Conservation (phyloP, 768 basidiomycete species). For the Dentipellis sp. region DNA sequence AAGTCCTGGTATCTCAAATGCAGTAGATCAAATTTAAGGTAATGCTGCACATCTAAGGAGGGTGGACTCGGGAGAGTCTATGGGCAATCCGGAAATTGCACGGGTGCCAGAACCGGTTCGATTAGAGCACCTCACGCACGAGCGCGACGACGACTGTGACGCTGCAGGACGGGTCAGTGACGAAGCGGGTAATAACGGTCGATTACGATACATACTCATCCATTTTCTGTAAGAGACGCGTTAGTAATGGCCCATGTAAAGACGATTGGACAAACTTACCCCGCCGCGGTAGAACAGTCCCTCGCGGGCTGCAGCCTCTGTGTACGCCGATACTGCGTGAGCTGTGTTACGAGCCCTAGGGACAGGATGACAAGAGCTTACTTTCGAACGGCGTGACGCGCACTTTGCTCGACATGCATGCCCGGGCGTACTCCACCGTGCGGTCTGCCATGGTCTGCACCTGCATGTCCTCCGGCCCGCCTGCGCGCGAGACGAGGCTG, state of each 20-base stretch:
- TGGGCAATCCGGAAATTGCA: no score
- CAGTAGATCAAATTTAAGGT: constrained; percentile 1
- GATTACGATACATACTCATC: constrained; percentile 57
- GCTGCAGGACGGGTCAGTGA: constrained; percentile 26
- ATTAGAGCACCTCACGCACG: constrained; percentile 50
- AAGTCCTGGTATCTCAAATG: not conserved
- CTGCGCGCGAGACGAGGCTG: constrained; percentile 38
- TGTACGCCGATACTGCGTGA: constrained; percentile 1
- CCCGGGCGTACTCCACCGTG: constrained; percentile 57
- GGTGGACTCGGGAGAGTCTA: not conserved
- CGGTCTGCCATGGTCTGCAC: constrained; percentile 67
- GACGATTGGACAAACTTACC: constrained; percentile 36
- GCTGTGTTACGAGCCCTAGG: constrained; percentile 1
- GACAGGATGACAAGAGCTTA: constrained; percentile 22
- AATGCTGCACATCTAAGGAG: not conserved
- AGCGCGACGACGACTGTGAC: constrained; percentile 65
- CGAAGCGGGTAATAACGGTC: not conserved
- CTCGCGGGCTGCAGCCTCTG: constrained; percentile 57
- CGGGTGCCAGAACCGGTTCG: no score
- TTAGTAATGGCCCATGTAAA: not conserved
- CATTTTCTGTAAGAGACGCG: constrained; percentile 45
- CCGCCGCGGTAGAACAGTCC: constrained; percentile 63
- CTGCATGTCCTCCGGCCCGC: constrained; percentile 42
- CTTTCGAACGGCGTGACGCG: constrained; percentile 71
- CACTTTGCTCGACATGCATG: constrained; percentile 59